A percentile compares a stretch with the other conserved stretches of the same genome.
These are phyloP conservation scores for Neurospora tetraspora DNA, from an alignment of 495 filamentous ascomycete genomes.

Conservation along the genomic window DNA sequence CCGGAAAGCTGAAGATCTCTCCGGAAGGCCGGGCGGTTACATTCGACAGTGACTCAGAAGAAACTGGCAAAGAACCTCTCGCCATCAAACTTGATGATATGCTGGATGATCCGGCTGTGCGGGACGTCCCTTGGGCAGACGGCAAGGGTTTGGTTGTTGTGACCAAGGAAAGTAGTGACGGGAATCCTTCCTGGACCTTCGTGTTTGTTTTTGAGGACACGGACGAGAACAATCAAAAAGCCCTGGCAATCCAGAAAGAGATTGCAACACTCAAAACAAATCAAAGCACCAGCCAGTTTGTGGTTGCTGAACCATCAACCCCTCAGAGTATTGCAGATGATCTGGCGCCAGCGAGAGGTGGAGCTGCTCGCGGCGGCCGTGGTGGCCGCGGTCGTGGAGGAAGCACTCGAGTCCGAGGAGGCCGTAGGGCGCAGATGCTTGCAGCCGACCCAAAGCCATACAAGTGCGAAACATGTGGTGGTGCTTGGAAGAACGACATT, in stretches of 20 bases:
- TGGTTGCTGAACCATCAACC: slow-evolving; percentile 3
- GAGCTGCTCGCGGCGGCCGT: slow-evolving; percentile 6
- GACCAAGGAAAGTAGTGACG: background rate
- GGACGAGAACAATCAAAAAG: slow-evolving; percentile 2
- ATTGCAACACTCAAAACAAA: slow-evolving; percentile 1
- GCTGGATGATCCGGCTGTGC: slow-evolving; percentile 5
- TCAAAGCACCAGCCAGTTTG: background rate
- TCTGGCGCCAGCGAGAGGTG: background rate
- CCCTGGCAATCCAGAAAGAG: slow-evolving; percentile 4
- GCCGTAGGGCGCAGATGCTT: slow-evolving; percentile 7
- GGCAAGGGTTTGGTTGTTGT: slow-evolving; percentile 10
- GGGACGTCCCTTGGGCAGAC: slow-evolving; percentile 7
- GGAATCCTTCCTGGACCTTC: background rate
- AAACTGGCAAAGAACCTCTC: slow-evolving; percentile 7
- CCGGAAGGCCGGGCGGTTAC: background rate
- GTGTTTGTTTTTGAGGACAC: slow-evolving; percentile 12
- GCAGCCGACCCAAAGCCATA: slow-evolving; percentile 16
- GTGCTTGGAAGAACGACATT: slow-evolving; percentile 40
- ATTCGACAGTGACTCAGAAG: slow-evolving; percentile 2
- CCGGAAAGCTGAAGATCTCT: slow-evolving; percentile 10
- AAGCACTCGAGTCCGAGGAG: slow-evolving; percentile 6
- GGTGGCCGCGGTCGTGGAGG: slow-evolving; percentile 13
- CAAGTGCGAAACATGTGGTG: slow-evolving; percentile 38
- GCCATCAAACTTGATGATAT: slow-evolving; percentile 8
- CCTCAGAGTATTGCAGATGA: slow-evolving; percentile 1